Evolutionary conservation across 2,329 filamentous ascomycete genomes (phyloP), one percentile per base, ranked within the genome.

Genomic region (Sarocladium oryzae): DNA sequence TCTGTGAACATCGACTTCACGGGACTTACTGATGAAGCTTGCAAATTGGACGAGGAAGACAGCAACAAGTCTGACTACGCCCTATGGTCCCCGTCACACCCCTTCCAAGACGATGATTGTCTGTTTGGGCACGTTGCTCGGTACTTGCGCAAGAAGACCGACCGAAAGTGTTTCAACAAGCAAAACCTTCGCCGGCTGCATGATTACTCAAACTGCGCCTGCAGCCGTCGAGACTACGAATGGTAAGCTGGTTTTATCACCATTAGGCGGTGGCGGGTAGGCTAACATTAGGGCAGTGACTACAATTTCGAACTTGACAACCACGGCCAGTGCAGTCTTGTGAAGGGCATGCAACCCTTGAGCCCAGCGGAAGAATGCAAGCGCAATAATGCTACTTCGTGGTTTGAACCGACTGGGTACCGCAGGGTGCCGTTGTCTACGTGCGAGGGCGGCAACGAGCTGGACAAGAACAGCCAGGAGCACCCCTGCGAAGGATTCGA

Each of bases 1-100:
- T 85, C 89, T 0, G 74, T 95, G 61, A 95, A 95, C 57, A 66
- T 99, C 7, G 93, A 99, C 69, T 99, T 99, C 64, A 84, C 84
- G 4, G 87, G 88, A 3, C 74, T 97, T 45, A 81, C 86, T 41
- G 81, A 89, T 60, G 77, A 81, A 53, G 69, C 83, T 50, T 99
- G 93, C 72, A 72, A 84, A 49, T 71, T 86, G 51, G 73, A 86
- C 54, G 18, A 49, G 46, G 30, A 36, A 5, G 83, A 92, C 15
- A 75, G 76, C 13, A 73, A 74, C 16, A 69, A 77, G 51, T 63
- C 63, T 2, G 88, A 97, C 68, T 99, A 96, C 68, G 80, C 87
- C 54, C 71, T 95, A 4, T 99, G 92, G 92, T 82, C 81, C 45
- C 92, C 93, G 2, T 83, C 82, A 60, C 93, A 97, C 65, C 93